phyloP scores from a whole-genome alignment of 2,329 filamentous ascomycete genomes.

The Microdochium trichocladiopsis region DNA sequence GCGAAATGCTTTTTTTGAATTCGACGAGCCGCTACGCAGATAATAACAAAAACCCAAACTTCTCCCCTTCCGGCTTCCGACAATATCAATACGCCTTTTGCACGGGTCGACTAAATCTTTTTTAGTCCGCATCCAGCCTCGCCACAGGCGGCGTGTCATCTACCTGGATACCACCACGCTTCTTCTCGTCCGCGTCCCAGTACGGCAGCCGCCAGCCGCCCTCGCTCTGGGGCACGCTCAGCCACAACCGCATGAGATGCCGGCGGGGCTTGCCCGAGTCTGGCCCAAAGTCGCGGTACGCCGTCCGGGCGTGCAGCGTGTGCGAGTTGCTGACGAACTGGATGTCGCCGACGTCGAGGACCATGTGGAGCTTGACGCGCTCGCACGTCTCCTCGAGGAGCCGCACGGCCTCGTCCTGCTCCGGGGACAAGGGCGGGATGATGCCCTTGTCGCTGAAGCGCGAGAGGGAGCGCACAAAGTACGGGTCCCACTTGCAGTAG shows the following conservation, averaged over 20 bases:
- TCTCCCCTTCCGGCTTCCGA: background rate
- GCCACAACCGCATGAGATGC: conserved; percentile 78
- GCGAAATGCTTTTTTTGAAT: too few species aligned
- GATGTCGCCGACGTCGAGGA: conserved; percentile 80
- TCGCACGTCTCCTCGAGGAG: conserved; percentile 73
- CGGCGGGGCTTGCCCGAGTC: conserved; percentile 59
- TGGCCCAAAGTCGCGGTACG: conserved; percentile 61
- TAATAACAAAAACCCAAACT: background rate
- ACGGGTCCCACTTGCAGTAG: conserved; percentile 86
- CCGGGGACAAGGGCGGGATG: conserved; percentile 64
- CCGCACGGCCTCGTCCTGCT: conserved; percentile 59
- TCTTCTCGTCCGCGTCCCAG: conserved; percentile 74
- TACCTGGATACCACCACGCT: conserved; percentile 84
- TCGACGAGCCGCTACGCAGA: too few species aligned
- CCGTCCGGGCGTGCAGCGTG: conserved; percentile 74
- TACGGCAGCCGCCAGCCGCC: conserved; percentile 83
- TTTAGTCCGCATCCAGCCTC: conserved; percentile 69
- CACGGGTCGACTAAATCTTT: background rate
- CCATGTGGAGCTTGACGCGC: conserved; percentile 71
- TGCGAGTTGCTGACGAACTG: conserved; percentile 81
- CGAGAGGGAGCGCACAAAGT: conserved; percentile 70
- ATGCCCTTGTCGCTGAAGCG: conserved; percentile 68
- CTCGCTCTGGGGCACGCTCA: conserved; percentile 73
- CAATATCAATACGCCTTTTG: too few species aligned
- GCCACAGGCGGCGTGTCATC: conserved; percentile 70